Evolutionary conservation across 176 grass and related monocot genomes (phyloP).

Genomic region (Oryza coarctata): DNA sequence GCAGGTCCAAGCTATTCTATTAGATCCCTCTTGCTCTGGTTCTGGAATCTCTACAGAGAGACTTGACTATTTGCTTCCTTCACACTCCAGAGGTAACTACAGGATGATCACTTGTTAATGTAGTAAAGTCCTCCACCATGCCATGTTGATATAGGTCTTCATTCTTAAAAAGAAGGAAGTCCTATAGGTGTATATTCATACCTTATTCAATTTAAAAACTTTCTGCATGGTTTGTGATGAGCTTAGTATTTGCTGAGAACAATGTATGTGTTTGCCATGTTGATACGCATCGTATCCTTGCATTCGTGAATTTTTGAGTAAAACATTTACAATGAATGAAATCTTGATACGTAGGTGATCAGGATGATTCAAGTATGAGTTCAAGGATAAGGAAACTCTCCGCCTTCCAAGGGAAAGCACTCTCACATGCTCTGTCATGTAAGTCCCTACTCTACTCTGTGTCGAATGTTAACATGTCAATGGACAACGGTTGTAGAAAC

Average conservation of each 20-base stretch:
- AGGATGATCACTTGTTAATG: neutral
- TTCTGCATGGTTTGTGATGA: neutral
- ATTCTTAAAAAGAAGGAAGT: neutral
- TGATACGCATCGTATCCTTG: neutral
- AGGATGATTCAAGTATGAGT: constrained; percentile 38
- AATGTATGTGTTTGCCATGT: neutral
- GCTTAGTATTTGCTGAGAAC: neutral
- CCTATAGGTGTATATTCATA: neutral
- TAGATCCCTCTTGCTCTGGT: constrained; percentile 96
- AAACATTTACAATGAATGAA: neutral
- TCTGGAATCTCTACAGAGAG: constrained; percentile 87
- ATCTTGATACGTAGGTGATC: constrained; percentile 36
- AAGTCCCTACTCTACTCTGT: constrained; percentile 12
- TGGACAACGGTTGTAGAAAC: neutral
- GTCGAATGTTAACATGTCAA: neutral
- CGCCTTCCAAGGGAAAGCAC: constrained; percentile 80
- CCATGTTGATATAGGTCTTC: too few relatives aligned
- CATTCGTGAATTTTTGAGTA: neutral
- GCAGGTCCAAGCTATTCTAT: constrained; percentile 76
- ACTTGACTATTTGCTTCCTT: constrained; percentile 88
- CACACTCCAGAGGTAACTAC: constrained; percentile 66
- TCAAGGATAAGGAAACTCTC: constrained; percentile 71
- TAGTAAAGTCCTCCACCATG: neutral
- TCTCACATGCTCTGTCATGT: constrained; percentile 86
- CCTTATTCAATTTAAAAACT: neutral